Evolutionary conservation across 2,329 filamentous ascomycete genomes (phyloP).

Genomic region (Talaromyces funiculosus): DNA sequence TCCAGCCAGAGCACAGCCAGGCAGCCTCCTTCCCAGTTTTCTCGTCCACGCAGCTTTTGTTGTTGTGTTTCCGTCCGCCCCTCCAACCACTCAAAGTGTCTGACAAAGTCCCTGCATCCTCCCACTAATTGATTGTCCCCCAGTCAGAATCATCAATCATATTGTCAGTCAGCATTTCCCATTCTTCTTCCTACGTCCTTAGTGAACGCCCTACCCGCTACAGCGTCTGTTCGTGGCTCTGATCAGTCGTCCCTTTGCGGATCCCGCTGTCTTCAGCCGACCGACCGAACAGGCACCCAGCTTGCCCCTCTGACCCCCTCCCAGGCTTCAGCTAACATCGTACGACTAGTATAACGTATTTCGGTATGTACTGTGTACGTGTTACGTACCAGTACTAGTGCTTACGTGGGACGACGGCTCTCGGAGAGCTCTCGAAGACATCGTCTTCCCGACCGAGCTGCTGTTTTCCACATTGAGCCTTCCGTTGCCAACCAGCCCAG

Average conservation of each 20-base stretch:
- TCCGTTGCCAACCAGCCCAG: neutral
- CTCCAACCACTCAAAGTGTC: constrained; percentile 1
- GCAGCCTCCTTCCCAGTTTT: neutral
- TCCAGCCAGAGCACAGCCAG: neutral
- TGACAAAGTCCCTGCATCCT: constrained; percentile 5
- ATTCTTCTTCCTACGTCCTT: neutral
- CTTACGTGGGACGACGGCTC: neutral
- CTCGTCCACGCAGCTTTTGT: neutral
- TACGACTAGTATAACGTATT: neutral
- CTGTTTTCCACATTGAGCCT: neutral
- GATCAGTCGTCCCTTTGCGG: neutral
- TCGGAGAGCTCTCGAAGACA: neutral
- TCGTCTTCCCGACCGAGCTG: neutral
- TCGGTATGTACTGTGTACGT: neutral
- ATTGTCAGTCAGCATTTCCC: neutral
- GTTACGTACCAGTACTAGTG: neutral
- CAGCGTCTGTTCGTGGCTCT: neutral
- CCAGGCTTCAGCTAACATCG: neutral
- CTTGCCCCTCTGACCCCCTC: neutral
- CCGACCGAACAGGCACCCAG: neutral
- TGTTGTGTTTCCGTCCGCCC: neutral
- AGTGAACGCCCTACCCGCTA: constrained; percentile 6
- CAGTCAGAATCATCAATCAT: neutral
- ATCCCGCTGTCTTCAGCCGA: neutral
- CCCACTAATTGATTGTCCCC: neutral